Base-by-base conservation (phyloP, 2,329 filamentous ascomycete genomes). In the Hymenoscyphus scutula region DNA sequence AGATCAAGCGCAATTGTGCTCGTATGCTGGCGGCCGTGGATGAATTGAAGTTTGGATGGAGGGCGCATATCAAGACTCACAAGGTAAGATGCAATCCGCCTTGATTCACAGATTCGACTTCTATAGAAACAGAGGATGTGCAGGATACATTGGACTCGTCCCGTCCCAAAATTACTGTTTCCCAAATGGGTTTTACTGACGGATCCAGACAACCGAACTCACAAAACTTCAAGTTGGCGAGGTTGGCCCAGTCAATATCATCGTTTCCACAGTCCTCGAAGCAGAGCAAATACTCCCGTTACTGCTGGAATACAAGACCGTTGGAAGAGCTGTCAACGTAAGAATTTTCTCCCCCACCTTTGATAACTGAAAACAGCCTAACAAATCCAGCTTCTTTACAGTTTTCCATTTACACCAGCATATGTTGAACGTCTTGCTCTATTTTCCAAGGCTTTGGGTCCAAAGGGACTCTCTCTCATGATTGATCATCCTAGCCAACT, bases 11-110 rank as follows among this genome's bases (percentile, higher is more conserved):
- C 56, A 92, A 94, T 71, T 94, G 90, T 75, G 76, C 79, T 64
- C 79, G 84, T 38, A 93, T 95, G 89, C 82, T 92, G 6, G 78
- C 85, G 13, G 84, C 89, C 0, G 82, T 83, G 15, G 74, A 81
- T 48, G 76, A 77, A 57, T 76, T 93, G 15, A 79, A 81, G 0
- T 79, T 93, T 27, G 82, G 81, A 6, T 94, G 91, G 78, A 80
- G 91, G 63, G 87, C 89, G 1, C 91, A 95, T 74, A 85, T 94
- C 64, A 95, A 95, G 77, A 92, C 89, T 25, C 91, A 95, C 75
- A 95, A 95, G 79, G 89, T 88, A 75, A 61, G 71, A 27, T 5
- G 25, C 48, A n/a, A 57, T 11, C 48, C 45, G 5, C 1, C 23
- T 51, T 25, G 13, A 10, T 51, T 25, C n/a, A 48, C 10, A 48